Evolutionary conservation across 2,329 filamentous ascomycete species (phyloP).

Genomic region (Teratosphaeria gauchensis): DNA sequence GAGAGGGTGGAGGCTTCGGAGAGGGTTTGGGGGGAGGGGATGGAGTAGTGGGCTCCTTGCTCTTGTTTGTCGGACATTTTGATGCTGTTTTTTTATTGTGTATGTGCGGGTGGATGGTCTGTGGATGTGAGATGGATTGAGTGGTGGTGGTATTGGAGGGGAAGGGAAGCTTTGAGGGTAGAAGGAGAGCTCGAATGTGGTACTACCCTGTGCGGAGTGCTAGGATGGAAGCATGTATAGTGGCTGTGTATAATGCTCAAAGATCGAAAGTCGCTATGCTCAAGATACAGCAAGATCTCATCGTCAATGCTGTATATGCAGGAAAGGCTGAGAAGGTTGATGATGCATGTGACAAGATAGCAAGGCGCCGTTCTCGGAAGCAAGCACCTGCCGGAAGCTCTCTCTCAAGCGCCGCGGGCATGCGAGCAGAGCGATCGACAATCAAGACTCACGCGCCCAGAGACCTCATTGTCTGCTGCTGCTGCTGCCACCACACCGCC

Average conservation of each 20-base stretch:
- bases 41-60: not conserved
- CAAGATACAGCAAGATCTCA: too few species aligned
- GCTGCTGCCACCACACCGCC: not conserved
- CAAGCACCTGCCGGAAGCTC: not conserved
- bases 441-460: not conserved
- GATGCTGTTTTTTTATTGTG: not conserved
- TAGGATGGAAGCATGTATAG: too few species aligned
- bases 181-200: not conserved
- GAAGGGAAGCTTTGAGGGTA: not conserved
- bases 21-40: constrained; percentile 11
- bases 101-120: not conserved
- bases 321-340: not conserved
- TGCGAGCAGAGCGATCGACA: not conserved
- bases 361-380: not conserved
- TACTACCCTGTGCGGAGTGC: not conserved
- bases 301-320: not conserved
- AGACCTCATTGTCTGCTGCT: constrained; percentile 1
- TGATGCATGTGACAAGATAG: not conserved
- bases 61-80: not conserved
- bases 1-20: constrained; percentile 13
- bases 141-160: not conserved
- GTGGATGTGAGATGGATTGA: not conserved
- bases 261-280: not conserved
- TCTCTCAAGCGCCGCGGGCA: not conserved
- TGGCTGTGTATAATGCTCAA: not conserved